phyloP scores from a whole-genome alignment of 148 eudicot species.

The Rhododendron mucronatum region DNA sequence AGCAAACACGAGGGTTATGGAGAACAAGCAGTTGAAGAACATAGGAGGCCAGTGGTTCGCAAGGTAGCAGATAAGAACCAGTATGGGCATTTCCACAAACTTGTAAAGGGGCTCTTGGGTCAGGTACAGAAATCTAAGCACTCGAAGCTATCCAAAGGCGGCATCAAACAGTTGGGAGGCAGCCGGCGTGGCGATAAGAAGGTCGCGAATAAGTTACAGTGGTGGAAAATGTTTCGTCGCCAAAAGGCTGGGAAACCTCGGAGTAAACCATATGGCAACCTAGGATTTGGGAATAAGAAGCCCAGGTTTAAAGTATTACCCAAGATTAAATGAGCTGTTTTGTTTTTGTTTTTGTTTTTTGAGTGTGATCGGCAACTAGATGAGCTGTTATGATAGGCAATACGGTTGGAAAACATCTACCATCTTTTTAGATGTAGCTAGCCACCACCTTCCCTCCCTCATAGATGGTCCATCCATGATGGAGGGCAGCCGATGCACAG shows the following conservation, averaged over 20 bases:
- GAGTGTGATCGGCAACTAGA: no score
- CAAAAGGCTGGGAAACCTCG: conserved; percentile 29
- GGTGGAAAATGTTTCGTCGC: conserved; percentile 36
- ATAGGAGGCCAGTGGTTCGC: conserved; percentile 25
- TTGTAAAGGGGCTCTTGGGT: conserved; percentile 44
- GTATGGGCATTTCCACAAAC: conserved; percentile 35
- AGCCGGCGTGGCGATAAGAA: conserved; percentile 16
- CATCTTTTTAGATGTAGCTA: not conserved
- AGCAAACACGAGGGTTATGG: conserved; percentile 21
- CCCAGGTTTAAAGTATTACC: conserved; percentile 19
- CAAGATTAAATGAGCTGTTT: not conserved
- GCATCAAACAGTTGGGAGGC: conserved; percentile 9
- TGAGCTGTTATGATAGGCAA: no score
- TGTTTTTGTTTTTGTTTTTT: no score
- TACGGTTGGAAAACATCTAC: not conserved
- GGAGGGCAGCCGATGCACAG: not conserved
- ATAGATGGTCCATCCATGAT: not conserved
- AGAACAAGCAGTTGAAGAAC: conserved; percentile 30
- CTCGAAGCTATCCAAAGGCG: conserved; percentile 27
- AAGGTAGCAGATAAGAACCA: conserved; percentile 30
- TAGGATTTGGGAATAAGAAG: conserved; percentile 23
- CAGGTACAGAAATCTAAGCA: conserved; percentile 41
- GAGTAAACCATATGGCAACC: conserved; percentile 34
- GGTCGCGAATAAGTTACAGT: conserved; percentile 23
- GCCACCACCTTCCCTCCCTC: not conserved